Evolutionary conservation across 2,329 filamentous ascomycete genomes (phyloP), one percentile per base, ranked within the genome.

Genomic region (Alternaria atra): DNA sequence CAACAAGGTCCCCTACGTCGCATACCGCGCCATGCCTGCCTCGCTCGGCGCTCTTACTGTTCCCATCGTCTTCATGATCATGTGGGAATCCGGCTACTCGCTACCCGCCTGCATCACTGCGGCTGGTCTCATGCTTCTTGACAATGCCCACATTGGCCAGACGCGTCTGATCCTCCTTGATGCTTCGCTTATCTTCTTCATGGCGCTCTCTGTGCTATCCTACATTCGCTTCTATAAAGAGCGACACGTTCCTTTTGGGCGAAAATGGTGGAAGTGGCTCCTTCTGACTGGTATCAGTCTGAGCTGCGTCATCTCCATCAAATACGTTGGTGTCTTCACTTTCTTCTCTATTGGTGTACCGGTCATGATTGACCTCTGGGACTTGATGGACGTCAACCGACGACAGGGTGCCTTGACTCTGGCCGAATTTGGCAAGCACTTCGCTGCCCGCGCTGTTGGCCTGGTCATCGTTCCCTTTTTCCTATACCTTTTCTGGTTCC

Each of bases 251-350:
- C 86, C 95, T 3, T 99, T 99, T 79, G 89, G 91, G 61, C 88
- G 93, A 64, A 98, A 99, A 82, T 99, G 95, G 95, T 99, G 95
- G 95, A 99, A 99, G 81, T 99, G 95, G 95, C 87, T 99, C 61
- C 88, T 99, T 64, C 82, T 98, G 72, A 99, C 95, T 7, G 95
- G 95, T 61, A 94, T 99, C 77, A 90, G 90, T 62, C 86, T 99
- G 77, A 97, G 94, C 77, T 98, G 94, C 78, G 95, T 97, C 77
- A 98, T 99, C 73, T 98, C 95, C 56, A 97, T 92, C 79, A 99
- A 99, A 84, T 99, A 99, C 70, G 94, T 99, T 60, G 95, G 95
- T 72, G 85, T 92, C 39, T 99, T 99, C 80, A 96, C 94, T 74
- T 99, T 99, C 81, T 89, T 98, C 80, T 97, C 94, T 63, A 95